Evolutionary conservation across 176 grass and related monocot genomes (phyloP), one percentile per base, ranked within the genome.

Genomic region (Hsuehochloa calcarea): DNA sequence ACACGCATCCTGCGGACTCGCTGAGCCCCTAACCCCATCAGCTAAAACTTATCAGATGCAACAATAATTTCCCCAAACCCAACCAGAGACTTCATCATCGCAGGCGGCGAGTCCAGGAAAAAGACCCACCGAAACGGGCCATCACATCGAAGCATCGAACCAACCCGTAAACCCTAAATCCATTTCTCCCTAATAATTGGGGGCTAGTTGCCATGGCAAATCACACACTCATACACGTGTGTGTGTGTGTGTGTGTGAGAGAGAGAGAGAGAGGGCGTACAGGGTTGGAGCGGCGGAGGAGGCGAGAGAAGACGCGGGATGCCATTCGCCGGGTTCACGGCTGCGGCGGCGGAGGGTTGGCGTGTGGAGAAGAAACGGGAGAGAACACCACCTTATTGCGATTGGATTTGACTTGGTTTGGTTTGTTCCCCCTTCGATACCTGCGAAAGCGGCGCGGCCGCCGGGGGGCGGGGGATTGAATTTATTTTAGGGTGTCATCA

Each of bases 251-350:
- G 1, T 29, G 1, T 29, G 1, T 29, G 22, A 34, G 20, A 12
- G 40, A 31, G 25, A 9, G 52, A 5, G 52, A 13, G 41, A 4
- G 11, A 4, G 13, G 25, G 68, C 15, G 25, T 90, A 97, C 92
- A 7, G 82, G 54, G 64, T 46, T 68, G 41, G 88, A 62, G 80
- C 86, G 94, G 50, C 79, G 86, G 64, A 88, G 61, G 71, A 94
- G 63, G 59, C 89, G 90, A 49, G 86, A 88, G 41, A 80, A 85
- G 85, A 94, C 41, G 82, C 79, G 67, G 61, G 94, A 97, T 38
- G 92, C 94, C 94, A 97, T 97, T 81, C 78, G 80, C 80, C 86
- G 72, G 41, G 34, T 31, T 63, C 51, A 23, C 52, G 13, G 54
- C 80, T 14, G 47, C 61, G 85, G 68, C 34, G 50, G 85, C 61